A percentile compares a stretch with the other conserved stretches of the same genome.
phyloP scores from a whole-genome alignment of 1,284 basidiomycete species.

The Porodaedalea pini region DNA sequence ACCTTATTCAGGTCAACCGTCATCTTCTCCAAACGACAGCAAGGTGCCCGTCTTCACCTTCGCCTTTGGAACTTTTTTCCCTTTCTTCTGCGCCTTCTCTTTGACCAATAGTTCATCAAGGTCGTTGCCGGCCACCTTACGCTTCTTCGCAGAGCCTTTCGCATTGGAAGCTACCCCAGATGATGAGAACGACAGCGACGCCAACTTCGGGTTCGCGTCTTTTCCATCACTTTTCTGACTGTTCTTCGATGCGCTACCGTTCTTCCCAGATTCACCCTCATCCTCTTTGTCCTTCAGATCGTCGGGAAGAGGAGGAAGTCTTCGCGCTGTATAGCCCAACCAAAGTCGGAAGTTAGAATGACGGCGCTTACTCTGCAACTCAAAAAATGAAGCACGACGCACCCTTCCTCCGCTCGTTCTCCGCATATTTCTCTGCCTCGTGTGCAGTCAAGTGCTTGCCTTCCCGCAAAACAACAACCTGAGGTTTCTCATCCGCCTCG shows the following conservation, averaged over 20 bases:
- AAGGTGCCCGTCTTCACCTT: slow-evolving; percentile 40
- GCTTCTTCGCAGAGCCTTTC: slow-evolving; percentile 34
- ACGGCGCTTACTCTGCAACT: not conserved
- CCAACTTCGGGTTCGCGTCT: slow-evolving; percentile 21
- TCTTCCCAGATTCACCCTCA: slow-evolving; percentile 22
- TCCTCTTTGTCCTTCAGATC: slow-evolving; percentile 18
- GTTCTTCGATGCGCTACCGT: not conserved
- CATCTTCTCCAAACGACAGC: slow-evolving; percentile 55
- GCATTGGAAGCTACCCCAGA: slow-evolving; percentile 25
- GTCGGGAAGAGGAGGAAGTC: slow-evolving; percentile 40
- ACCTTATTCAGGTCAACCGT: slow-evolving; percentile 11
- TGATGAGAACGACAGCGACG: slow-evolving; percentile 43
- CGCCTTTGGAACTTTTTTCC: slow-evolving; percentile 45
- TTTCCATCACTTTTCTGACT: slow-evolving; percentile 10
- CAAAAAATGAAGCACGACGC: slow-evolving; percentile 26
- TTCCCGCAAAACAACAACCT: slow-evolving; percentile 79
- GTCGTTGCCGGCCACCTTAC: slow-evolving; percentile 35
- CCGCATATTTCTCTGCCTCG: slow-evolving; percentile 77
- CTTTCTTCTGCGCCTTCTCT: slow-evolving; percentile 29
- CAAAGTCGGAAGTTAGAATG: not conserved
- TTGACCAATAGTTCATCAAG: slow-evolving; percentile 19
- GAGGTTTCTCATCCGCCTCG: slow-evolving; percentile 74
- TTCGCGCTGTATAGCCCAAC: slow-evolving; percentile 39
- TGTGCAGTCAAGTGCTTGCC: slow-evolving; percentile 77
- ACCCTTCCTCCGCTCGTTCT: slow-evolving; percentile 77